Percentiles rank a stretch among this genome's conserved stretches.
phyloP scores from a whole-genome alignment of 23 red algal species.

The Gracilaria domingensis region DNA sequence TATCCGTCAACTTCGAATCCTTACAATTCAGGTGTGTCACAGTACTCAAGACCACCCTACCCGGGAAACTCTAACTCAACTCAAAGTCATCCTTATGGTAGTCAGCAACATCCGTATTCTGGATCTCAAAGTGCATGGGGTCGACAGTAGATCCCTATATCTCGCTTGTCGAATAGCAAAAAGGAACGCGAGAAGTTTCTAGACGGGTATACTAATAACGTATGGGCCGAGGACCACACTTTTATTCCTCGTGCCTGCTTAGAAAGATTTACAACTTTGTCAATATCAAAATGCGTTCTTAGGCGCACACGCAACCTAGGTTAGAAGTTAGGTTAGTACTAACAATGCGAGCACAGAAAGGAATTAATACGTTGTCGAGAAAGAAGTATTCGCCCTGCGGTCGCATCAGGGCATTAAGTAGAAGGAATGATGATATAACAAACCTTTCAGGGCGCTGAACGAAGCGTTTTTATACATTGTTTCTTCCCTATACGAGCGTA shows the following conservation, averaged over 20 bases:
- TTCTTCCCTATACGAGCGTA: not conserved
- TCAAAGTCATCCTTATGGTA: constrained; percentile 2
- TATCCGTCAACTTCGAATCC: constrained; percentile 16
- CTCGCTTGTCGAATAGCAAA: not conserved
- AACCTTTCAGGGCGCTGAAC: constrained; percentile 26
- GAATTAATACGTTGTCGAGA: constrained; percentile 4
- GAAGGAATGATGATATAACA: constrained; percentile 31
- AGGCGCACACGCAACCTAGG: constrained; percentile 41
- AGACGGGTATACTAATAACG: constrained; percentile 14
- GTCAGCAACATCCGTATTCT: not conserved
- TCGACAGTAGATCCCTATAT: not conserved
- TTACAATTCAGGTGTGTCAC: not conserved
- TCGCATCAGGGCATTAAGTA: not conserved
- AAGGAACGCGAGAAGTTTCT: not conserved
- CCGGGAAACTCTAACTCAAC: constrained; percentile 22
- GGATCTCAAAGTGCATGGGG: constrained; percentile 1
- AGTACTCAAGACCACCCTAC: not conserved
- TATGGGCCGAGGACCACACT: constrained; percentile 6
- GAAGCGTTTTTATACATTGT: constrained; percentile 20
- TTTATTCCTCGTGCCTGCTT: constrained; percentile 43
- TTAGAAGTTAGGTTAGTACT: constrained; percentile 49
- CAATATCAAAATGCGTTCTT: constrained; percentile 44
- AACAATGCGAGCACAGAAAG: constrained; percentile 4
- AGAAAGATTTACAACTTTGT: constrained; percentile 24
- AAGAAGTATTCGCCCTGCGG: not conserved